These are phyloP conservation scores for Cenococcum geophilum DNA, from an alignment of 495 filamentous ascomycete species.

Conservation along the genomic window DNA sequence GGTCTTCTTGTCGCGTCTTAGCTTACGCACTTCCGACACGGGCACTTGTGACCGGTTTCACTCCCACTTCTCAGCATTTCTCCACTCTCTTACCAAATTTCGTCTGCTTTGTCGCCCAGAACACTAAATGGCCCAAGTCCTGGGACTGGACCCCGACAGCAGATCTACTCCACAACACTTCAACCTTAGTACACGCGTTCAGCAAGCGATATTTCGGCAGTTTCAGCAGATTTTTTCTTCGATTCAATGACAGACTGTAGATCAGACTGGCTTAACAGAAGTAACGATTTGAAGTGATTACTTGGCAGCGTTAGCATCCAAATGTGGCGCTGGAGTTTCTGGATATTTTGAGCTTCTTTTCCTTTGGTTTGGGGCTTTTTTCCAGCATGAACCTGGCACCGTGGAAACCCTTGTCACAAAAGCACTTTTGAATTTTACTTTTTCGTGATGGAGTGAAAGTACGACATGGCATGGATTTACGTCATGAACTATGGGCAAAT, in stretches of 20 bases:
- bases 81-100: background rate
- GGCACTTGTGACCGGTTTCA: background rate
- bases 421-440: background rate
- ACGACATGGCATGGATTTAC: background rate
- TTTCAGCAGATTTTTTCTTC: background rate
- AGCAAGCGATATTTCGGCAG: background rate
- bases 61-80: background rate
- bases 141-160: background rate
- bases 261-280: background rate
- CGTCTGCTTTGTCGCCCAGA: background rate
- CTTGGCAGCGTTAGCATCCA: background rate
- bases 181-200: background rate
- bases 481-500: no score
- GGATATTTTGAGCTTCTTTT: background rate
- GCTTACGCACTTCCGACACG: background rate
- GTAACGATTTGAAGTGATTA: background rate
- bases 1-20: background rate
- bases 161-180: background rate
- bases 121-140: background rate
- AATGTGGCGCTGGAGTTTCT: background rate
- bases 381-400: background rate
- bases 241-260: background rate
- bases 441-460: background rate
- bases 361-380: background rate
- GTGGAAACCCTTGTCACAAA: background rate